Percentiles rank a stretch among this genome's conserved stretches.
Conservation (phyloP, 2,329 filamentous ascomycete genomes). For the Colletotrichum sp. region DNA sequence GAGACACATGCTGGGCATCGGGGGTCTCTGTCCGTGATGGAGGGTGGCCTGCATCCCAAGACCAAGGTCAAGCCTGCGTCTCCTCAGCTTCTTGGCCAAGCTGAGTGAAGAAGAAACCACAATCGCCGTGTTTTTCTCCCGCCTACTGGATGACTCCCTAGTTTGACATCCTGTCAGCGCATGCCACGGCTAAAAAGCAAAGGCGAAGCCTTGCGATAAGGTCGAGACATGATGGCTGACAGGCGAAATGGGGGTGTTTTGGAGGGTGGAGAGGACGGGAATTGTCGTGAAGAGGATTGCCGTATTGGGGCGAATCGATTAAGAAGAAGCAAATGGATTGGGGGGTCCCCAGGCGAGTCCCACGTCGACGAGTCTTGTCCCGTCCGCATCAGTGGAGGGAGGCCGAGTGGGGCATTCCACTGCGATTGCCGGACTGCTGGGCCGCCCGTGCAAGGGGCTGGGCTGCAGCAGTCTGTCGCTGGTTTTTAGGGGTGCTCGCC, state of each 20-base stretch:
- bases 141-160: neutral
- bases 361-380: conserved; percentile 14
- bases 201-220: neutral
- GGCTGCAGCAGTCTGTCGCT: neutral
- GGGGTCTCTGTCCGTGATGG: neutral
- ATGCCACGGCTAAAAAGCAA: neutral
- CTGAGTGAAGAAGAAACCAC: neutral
- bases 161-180: neutral
- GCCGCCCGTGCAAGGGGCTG: conserved; percentile 5
- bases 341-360: neutral
- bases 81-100: neutral
- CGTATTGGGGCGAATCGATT: conserved; percentile 5
- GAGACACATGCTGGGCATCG: conserved; percentile 1
- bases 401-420: neutral
- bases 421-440: conserved; percentile 18
- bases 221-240: neutral
- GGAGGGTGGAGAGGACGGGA: neutral
- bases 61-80: neutral
- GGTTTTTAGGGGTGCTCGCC: neutral
- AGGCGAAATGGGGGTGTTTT: neutral
- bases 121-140: neutral
- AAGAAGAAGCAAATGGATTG: neutral
- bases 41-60: neutral
- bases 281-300: conserved; percentile 15
- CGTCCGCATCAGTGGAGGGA: conserved; percentile 13